Evolutionary conservation across 225 moss, liverwort and hornwort species (phyloP).

Genomic region (Takakia lepidozioides): DNA sequence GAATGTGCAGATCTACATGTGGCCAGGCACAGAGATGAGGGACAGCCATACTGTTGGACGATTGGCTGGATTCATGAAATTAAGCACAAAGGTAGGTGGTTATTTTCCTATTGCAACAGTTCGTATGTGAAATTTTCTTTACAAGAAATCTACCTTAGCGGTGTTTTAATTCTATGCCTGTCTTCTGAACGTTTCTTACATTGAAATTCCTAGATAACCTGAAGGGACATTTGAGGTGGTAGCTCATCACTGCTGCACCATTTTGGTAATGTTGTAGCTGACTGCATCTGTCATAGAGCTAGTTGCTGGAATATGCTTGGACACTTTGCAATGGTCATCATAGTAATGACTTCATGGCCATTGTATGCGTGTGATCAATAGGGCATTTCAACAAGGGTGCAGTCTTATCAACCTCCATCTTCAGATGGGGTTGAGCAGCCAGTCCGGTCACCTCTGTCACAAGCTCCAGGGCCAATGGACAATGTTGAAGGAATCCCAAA

Average conservation of each 20-base stretch:
- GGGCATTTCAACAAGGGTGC: slow-evolving; percentile 25
- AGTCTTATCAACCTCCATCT: slow-evolving; percentile 16
- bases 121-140: neutral
- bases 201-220: too few relatives aligned
- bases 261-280: too few relatives aligned
- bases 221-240: too few relatives aligned
- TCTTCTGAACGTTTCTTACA: too few relatives aligned
- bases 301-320: too few relatives aligned
- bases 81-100: slow-evolving; percentile 69
- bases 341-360: too few relatives aligned
- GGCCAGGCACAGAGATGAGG: slow-evolving; percentile 92
- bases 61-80: slow-evolving; percentile 79
- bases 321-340: too few relatives aligned
- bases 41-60: slow-evolving; percentile 87
- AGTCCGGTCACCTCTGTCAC: slow-evolving; percentile 87
- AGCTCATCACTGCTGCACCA: too few relatives aligned
- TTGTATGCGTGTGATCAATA: slow-evolving; percentile 7
- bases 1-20: slow-evolving; percentile 80
- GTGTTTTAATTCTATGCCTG: too few relatives aligned
- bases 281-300: too few relatives aligned
- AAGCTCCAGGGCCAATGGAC: slow-evolving; percentile 67
- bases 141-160: too few relatives aligned
- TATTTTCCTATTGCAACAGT: neutral
- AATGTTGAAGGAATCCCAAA: slow-evolving; percentile 26
- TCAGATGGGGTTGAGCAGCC: slow-evolving; percentile 35